Conservation (phyloP, 371 early-diverging fungal species). For the Syncephalastrum racemosum region DNA sequence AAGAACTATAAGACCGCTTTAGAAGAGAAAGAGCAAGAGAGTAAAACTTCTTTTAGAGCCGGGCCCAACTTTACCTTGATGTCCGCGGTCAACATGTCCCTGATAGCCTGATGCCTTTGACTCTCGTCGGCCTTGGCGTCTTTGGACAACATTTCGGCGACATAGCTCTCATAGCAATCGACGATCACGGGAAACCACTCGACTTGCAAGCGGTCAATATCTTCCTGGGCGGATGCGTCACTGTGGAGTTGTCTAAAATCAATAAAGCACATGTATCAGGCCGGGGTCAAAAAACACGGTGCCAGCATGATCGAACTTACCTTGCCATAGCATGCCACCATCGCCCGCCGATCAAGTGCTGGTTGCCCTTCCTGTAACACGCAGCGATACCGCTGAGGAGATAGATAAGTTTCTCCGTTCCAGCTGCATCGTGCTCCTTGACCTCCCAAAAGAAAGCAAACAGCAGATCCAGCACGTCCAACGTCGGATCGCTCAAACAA, state of each 20-base stretch:
- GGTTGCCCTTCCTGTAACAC: slow-evolving; percentile 17
- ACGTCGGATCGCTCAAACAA: slow-evolving; percentile 15
- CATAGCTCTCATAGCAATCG: no score
- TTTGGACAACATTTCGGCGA: no score
- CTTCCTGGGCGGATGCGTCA: no score
- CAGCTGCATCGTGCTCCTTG: slow-evolving; percentile 11
- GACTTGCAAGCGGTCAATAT: no score
- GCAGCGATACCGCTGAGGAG: slow-evolving; percentile 27
- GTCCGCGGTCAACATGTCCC: slow-evolving; percentile 25
- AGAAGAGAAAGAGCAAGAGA: neutral
- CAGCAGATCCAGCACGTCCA: slow-evolving; percentile 33
- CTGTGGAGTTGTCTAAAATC: no score
- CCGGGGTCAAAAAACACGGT: no score
- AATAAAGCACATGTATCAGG: no score
- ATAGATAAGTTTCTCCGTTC: slow-evolving; percentile 23
- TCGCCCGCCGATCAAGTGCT: slow-evolving; percentile 33
- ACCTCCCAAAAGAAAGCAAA: slow-evolving; percentile 26
- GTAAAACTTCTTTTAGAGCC: no score
- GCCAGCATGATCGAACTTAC: no score
- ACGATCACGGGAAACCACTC: no score
- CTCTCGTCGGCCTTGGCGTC: slow-evolving; percentile 9
- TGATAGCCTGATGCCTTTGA: slow-evolving; percentile 8
- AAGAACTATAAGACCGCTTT: slow-evolving; percentile 23
- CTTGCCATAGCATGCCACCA: slow-evolving; percentile 41
- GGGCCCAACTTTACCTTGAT: slow-evolving; percentile 29